Evolutionary conservation across 1,284 basidiomycete species (phyloP), one percentile per base, ranked within the genome.

Genomic region (Puccinia horiana): DNA sequence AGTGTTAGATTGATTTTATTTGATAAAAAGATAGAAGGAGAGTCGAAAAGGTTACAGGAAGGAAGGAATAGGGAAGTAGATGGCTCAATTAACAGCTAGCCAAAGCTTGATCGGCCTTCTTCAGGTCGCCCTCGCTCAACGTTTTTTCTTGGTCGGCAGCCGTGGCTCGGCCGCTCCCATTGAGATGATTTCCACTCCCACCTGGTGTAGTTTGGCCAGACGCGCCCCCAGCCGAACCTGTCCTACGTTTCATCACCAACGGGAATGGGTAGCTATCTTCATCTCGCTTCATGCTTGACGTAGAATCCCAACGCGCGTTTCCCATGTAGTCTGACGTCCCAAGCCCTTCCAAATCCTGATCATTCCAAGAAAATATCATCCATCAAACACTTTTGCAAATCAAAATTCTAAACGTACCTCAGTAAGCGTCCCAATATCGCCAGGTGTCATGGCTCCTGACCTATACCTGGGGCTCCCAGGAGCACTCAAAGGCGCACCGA

Each of bases 301-400:
- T 76, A 6, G 81, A 73, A 61, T 69, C 81, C 75, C 81, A 79
- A 56, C 75, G 75, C n/a, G 75, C 90, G 81, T 90, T 91, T 65
- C 94, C 94, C 85, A 92, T 91, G 88, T 96, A 96, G 86, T 97
- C 95, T 84, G 92, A 94, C 32, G 95, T 96, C 47, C 90, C 89
- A 73, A 97, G 89, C 58, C 90, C 88, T 86, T 96, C 92, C 95
- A 97, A 96, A 81, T 86, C 85, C 83, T 86, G 84, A 92, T 70
- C 47, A 40, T 49, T n/a, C 29, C 35, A 63, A 73, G 26, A 61
- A 29, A 67, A 32, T 0, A 54, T 52, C 16, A 23, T 26, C 32
- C 23, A 35, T 18, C 14, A 65, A 35, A 16, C 63, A 29, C 63
- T 8, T 47, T 63, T 73, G 65, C 5, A 26, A 75, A 37, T 40